Evolutionary conservation across 495 filamentous ascomycete species (phyloP).

Genomic region (Geoglossum glabrum): DNA sequence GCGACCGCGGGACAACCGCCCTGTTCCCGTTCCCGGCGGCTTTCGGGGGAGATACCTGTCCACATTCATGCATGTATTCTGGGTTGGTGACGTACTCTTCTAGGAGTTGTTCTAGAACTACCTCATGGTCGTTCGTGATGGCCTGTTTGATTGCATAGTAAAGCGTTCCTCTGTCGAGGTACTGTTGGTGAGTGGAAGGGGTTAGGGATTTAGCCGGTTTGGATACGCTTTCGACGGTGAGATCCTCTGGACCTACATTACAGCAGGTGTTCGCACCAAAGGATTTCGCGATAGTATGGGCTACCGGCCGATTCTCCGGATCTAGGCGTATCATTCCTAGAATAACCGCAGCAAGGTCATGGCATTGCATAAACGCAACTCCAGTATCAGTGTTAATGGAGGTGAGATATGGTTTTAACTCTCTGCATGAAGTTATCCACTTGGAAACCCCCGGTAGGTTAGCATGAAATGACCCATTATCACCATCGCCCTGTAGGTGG

Average conservation of each 20-base stretch:
- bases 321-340: neutral
- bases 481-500: neutral
- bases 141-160: neutral
- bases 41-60: neutral
- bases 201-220: neutral
- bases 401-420: neutral
- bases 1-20: too few relatives aligned
- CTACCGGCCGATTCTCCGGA: neutral
- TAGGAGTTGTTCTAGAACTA: neutral
- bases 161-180: neutral
- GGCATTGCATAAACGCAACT: neutral
- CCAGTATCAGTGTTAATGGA: neutral
- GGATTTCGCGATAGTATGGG: neutral
- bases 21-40: neutral
- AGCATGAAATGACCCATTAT: neutral
- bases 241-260: neutral
- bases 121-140: neutral
- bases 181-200: neutral
- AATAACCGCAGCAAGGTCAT: neutral
- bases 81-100: too few relatives aligned
- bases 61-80: neutral
- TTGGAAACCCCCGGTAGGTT: neutral
- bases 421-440: neutral
- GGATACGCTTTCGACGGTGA: neutral
- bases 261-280: neutral